Evolutionary conservation across 495 filamentous ascomycete species (phyloP).

Genomic region (Neurospora sp.): DNA sequence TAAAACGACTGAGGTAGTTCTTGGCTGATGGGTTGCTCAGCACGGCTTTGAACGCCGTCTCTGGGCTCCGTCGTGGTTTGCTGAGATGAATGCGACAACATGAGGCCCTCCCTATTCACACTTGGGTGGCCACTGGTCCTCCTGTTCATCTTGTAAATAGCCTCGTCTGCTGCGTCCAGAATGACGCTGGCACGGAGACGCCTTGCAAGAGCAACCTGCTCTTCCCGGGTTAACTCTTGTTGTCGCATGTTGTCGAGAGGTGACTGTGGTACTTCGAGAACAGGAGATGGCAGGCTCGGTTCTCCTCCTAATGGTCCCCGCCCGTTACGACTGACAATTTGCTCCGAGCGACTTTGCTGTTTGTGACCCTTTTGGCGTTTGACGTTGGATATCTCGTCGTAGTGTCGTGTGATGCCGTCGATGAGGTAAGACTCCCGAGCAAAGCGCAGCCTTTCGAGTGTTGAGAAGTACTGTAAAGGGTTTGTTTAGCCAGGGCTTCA

Average conservation of each 20-base stretch:
- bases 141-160: slow-evolving; percentile 42
- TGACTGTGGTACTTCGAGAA: slow-evolving; percentile 28
- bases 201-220: slow-evolving; percentile 53
- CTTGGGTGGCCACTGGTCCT: slow-evolving; percentile 15
- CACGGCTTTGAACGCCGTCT: slow-evolving; percentile 19
- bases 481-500: slow-evolving; percentile 8
- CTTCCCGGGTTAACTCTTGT: slow-evolving; percentile 52
- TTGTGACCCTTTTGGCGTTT: slow-evolving; percentile 25
- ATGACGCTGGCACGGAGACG: slow-evolving; percentile 49
- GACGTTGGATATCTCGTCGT: slow-evolving; percentile 33
- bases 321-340: slow-evolving; percentile 21
- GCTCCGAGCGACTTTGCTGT: slow-evolving; percentile 27
- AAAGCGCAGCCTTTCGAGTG: slow-evolving; percentile 52
- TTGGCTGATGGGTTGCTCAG: slow-evolving; percentile 36
- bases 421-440: slow-evolving; percentile 38
- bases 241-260: neutral
- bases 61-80: slow-evolving; percentile 4
- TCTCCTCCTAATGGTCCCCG: slow-evolving; percentile 4
- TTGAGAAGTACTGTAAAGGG: slow-evolving; percentile 51
- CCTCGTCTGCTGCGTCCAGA: slow-evolving; percentile 62
- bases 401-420: slow-evolving; percentile 31
- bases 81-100: slow-evolving; percentile 21
- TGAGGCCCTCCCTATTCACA: slow-evolving; percentile 17
- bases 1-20: slow-evolving; percentile 35
- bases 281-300: slow-evolving; percentile 4